Conservation (phyloP, 345 rosid species). For the Lepidium didymum region DNA sequence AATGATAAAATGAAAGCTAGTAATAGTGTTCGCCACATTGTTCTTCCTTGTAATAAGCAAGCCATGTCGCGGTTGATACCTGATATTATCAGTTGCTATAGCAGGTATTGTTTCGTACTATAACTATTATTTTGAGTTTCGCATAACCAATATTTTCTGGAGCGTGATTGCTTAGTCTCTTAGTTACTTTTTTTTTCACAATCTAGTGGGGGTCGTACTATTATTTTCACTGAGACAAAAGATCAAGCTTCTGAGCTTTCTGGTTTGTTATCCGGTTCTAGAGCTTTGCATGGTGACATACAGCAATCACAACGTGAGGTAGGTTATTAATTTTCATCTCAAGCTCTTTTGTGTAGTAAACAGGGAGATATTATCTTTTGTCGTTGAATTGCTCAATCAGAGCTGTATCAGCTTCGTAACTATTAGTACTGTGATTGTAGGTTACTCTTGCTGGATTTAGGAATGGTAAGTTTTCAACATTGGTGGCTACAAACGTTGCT, state of each 20-base stretch:
- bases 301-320: constrained; percentile 96
- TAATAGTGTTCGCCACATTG: constrained; percentile 78
- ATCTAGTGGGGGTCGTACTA: constrained; percentile 87
- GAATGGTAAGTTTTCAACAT: constrained; percentile 74
- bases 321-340: not conserved
- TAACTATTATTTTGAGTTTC: not conserved
- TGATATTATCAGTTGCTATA: constrained; percentile 81
- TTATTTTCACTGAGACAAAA: constrained; percentile 84
- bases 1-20: constrained; percentile 98
- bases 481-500: constrained; percentile 96
- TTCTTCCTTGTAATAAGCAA: constrained; percentile 61
- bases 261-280: constrained; percentile 77
- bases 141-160: not conserved
- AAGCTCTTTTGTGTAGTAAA: not conserved
- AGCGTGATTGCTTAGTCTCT: not conserved
- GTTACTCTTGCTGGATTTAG: constrained; percentile 86
- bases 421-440: constrained; percentile 35
- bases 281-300: constrained; percentile 90
- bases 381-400: not conserved
- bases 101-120: constrained; percentile 48
- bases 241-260: constrained; percentile 88
- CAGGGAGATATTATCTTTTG: not conserved
- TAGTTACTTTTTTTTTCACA: not conserved
- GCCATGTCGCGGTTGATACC: constrained; percentile 85
- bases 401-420: not conserved